Percentiles rank a stretch among this genome's conserved stretches.
phyloP scores from a whole-genome alignment of 768 basidiomycete species.

The Kwoniella pini region DNA sequence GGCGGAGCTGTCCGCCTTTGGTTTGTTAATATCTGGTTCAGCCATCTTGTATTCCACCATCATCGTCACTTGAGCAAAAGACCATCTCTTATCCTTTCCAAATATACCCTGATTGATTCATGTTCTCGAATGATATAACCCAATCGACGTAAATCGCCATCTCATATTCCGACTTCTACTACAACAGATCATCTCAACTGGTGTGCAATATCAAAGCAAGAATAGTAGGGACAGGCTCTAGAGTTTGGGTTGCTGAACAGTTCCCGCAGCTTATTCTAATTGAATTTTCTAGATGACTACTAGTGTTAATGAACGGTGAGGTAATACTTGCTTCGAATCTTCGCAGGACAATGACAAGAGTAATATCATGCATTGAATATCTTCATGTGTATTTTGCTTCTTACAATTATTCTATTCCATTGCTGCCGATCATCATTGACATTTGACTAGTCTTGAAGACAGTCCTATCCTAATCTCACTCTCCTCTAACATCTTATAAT shows the following conservation, averaged over 20 bases:
- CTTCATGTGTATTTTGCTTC: neutral
- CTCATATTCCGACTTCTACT: neutral
- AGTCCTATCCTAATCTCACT: neutral
- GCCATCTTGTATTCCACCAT: constrained; percentile 8
- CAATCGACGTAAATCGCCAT: neutral
- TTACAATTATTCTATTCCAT: neutral
- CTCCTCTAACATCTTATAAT: neutral
- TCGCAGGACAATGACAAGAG: neutral
- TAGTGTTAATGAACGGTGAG: neutral
- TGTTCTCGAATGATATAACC: constrained; percentile 7
- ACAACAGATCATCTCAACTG: neutral
- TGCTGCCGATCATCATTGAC: constrained; percentile 5
- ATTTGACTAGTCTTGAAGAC: constrained; percentile 23
- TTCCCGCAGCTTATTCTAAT: constrained; percentile 3
- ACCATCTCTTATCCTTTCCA: neutral
- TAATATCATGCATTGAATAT: neutral
- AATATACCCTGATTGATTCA: constrained; percentile 1
- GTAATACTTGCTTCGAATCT: neutral
- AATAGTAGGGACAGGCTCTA: too few relatives aligned
- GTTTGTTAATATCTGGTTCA: neutral
- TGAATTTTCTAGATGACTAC: neutral
- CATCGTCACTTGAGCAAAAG: too few relatives aligned
- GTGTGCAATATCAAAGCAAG: too few relatives aligned
- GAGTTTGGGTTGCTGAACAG: neutral
- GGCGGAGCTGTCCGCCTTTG: neutral